A percentile compares a stretch with the other conserved stretches of the same genome.
phyloP scores from a whole-genome alignment of 2,329 filamentous ascomycete species.

The Microdochium paspali region DNA sequence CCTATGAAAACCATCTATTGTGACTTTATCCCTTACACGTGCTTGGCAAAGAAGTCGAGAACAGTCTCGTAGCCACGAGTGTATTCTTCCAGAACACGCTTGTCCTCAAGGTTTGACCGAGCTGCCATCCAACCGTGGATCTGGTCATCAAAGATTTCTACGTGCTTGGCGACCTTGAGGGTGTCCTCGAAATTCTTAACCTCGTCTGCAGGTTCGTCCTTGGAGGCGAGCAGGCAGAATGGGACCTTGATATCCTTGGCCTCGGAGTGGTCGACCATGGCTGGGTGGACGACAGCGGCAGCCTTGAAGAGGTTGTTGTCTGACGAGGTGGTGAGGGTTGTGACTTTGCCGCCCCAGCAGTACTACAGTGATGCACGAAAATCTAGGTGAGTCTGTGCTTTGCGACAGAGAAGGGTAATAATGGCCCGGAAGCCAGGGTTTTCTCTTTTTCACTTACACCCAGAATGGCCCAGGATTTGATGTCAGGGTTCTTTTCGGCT shows the following conservation, averaged over 20 bases:
- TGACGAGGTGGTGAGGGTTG: constrained; percentile 38
- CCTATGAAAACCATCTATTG: not conserved
- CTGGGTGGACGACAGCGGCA: constrained; percentile 45
- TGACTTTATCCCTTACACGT: constrained; percentile 18
- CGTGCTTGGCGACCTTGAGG: constrained; percentile 44
- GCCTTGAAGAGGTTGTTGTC: constrained; percentile 45
- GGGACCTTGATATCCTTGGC: constrained; percentile 52
- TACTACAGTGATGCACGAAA: constrained; percentile 31
- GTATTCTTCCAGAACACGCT: constrained; percentile 51
- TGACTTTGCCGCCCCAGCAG: constrained; percentile 67
- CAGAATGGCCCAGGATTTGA: constrained; percentile 51
- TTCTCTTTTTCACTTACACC: constrained; percentile 35
- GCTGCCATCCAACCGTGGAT: constrained; percentile 70
- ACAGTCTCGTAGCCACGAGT: constrained; percentile 51
- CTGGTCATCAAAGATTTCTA: constrained; percentile 59
- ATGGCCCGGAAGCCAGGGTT: not conserved
- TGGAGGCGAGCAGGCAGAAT: constrained; percentile 53
- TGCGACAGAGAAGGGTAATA: constrained; percentile 5
- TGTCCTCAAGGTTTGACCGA: constrained; percentile 46
- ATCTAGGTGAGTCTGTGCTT: too few relatives aligned
- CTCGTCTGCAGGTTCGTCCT: constrained; percentile 48
- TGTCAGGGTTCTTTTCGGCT: constrained; percentile 38
- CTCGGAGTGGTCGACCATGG: constrained; percentile 55
- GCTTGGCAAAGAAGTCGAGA: constrained; percentile 46
- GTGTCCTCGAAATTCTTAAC: constrained; percentile 47